Evolutionary conservation across 2,329 filamentous ascomycete genomes (phyloP), one percentile per base, ranked within the genome.

Genomic region (Alternaria rosae): DNA sequence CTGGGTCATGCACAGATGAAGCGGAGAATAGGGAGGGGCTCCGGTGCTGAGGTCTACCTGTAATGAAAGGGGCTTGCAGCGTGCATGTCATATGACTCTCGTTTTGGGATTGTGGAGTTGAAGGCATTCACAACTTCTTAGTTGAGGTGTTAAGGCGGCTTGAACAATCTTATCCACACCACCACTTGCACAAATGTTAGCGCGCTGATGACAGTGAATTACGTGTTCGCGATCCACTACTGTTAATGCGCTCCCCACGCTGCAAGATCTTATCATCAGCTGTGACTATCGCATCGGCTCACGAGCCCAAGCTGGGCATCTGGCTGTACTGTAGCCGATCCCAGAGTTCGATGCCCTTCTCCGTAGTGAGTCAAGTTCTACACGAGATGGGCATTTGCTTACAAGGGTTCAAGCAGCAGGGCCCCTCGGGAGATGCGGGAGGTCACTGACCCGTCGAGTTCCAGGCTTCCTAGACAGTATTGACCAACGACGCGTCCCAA

Each of bases 21-120:
- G 51, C 74, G 74, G 74, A 72, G 64, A 63, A 65, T 65, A 72
- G 68, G 69, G 69, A 69, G 68, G 44, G 50, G 57, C 65, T 70
- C 74, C 71, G 71, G 57, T 35, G 48, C 50, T 61, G 51, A 55
- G 59, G 58, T 63, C 62, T 55, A 41, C 17, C 42, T 57, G 50
- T 57, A 55, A 54, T 61, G 50, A 54, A 59, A 48, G 55, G 53
- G 58, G 51, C 62, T 62, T 65, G 58, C 58, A 62, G 59, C 52
- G 53, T 59, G 59, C 56, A 64, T 64, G 54, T 43, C 50, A 42
- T 45, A 54, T 57, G 21, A 50, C 20, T 60, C 59, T 60, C 52
- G 26, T 32, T 53, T 38, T 26, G 47, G 50, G 35, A 43, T 54
- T 38, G 54, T 58, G 56, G 32, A 48, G 38, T 38, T 61, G 48